These are phyloP conservation scores for Ganoderma lucidum DNA, from an alignment of 1,284 basidiomycete genomes.

Conservation along the genomic window DNA sequence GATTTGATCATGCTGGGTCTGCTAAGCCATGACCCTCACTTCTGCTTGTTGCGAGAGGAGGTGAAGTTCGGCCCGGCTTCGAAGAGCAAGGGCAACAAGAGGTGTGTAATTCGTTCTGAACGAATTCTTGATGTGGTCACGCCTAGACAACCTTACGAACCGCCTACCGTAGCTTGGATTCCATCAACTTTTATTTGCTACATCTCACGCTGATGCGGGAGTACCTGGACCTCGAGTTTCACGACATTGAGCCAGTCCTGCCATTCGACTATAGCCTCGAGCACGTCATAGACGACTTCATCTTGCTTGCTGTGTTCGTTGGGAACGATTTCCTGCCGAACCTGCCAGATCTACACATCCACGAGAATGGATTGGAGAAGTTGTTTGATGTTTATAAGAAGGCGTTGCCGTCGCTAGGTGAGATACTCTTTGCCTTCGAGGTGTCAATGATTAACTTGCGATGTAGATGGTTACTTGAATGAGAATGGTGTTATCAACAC, in stretches of 20 bases:
- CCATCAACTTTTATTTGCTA: constrained; percentile 94
- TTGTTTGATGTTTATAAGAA: constrained; percentile 97
- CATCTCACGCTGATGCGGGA: constrained; percentile 96
- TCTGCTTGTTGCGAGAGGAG: constrained; percentile 96
- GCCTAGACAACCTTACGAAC: neutral
- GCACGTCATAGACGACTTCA: constrained; percentile 97
- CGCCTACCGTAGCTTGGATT: constrained; percentile 66
- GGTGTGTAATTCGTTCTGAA: constrained; percentile 52
- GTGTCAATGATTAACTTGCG: neutral
- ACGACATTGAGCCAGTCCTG: constrained; percentile 64
- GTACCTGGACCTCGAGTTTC: constrained; percentile 97
- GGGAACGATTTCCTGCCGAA: constrained; percentile 99
- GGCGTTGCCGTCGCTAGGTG: constrained; percentile 83
- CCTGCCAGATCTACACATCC: constrained; percentile 96
- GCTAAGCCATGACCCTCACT: constrained; percentile 98
- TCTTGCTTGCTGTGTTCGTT: constrained; percentile 95
- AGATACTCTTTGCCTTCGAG: constrained; percentile 36
- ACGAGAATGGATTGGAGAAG: constrained; percentile 93
- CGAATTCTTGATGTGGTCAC: constrained; percentile 5
- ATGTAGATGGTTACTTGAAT: constrained; percentile 90
- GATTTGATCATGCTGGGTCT: constrained; percentile 99
- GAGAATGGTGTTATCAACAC: constrained; percentile 88
- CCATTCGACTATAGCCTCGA: constrained; percentile 87
- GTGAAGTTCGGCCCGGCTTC: constrained; percentile 94
- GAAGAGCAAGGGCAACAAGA: constrained; percentile 73